These are phyloP conservation scores for Penicillium lagena DNA, from an alignment of 495 filamentous ascomycete species.

Conservation along the genomic window DNA sequence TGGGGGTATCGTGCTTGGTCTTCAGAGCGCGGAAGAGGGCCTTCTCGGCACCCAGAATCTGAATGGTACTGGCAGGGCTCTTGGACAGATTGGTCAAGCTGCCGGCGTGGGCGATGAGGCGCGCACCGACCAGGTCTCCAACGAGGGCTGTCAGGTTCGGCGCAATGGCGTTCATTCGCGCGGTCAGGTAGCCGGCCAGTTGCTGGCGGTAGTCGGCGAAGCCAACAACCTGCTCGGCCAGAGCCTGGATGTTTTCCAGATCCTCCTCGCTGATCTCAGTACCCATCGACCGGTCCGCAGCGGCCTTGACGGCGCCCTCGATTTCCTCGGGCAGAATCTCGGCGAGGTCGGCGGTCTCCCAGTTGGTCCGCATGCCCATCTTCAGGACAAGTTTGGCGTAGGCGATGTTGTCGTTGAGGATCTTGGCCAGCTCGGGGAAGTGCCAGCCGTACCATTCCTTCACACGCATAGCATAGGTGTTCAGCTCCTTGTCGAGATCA, in stretches of 20 bases:
- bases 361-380: constrained; percentile 82
- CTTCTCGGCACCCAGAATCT: constrained; percentile 98
- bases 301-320: constrained; percentile 82
- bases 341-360: constrained; percentile 67
- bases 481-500: constrained; percentile 97
- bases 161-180: constrained; percentile 94
- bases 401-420: constrained; percentile 96
- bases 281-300: constrained; percentile 96
- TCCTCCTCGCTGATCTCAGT: constrained; percentile 90
- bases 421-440: constrained; percentile 95
- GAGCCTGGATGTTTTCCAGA: constrained; percentile 78
- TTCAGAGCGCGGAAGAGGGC: constrained; percentile 96
- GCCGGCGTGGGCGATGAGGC: constrained; percentile 92
- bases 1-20: constrained; percentile 98
- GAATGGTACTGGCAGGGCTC: constrained; percentile 89
- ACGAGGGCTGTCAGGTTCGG: constrained; percentile 93
- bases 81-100: constrained; percentile 95
- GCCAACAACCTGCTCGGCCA: constrained; percentile 88
- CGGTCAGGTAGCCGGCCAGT: constrained; percentile 79
- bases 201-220: constrained; percentile 86
- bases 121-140: constrained; percentile 89
- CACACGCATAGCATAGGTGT: constrained; percentile 96
- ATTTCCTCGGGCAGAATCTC: constrained; percentile 97
- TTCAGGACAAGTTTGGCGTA: constrained; percentile 80
- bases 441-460: constrained; percentile 99